Evolutionary conservation across 257 asterid species (phyloP).

Genomic region (Scutellaria minor): DNA sequence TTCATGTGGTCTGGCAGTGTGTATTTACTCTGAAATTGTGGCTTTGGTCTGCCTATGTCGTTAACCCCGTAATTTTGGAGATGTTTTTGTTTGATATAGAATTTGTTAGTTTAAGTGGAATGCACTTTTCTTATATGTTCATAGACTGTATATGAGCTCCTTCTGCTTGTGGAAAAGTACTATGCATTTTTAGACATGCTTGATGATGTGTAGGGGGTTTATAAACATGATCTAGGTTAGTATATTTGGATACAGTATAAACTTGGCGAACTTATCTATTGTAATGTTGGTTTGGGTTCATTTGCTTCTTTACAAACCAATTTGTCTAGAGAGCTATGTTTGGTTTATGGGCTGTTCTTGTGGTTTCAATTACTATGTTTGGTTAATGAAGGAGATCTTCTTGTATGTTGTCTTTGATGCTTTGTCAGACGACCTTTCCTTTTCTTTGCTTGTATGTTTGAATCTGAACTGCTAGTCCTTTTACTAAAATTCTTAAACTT

Average conservation of each 20-base stretch:
- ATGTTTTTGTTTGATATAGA: background rate
- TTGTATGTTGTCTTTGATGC: conserved; percentile 7
- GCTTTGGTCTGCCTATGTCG: background rate
- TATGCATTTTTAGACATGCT: background rate
- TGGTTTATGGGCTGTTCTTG: conserved; percentile 1
- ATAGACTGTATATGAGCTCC: conserved; percentile 20
- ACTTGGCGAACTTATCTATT: background rate
- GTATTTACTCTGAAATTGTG: background rate
- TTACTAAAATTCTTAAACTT: conserved; percentile 11
- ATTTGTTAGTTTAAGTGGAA: conserved; percentile 19
- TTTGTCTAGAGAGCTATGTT: conserved; percentile 9
- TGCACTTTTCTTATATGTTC: background rate
- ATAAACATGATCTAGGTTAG: background rate
- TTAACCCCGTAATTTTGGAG: conserved; percentile 12
- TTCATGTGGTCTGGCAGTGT: conserved; percentile 5
- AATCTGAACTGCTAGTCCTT: conserved; percentile 18
- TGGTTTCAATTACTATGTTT: conserved; percentile 10
- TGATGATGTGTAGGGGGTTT: too few relatives aligned
- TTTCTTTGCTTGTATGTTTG: background rate
- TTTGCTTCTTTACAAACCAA: conserved; percentile 12
- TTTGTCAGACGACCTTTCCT: conserved; percentile 10
- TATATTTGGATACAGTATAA: background rate
- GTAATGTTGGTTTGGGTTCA: background rate
- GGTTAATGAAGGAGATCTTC: conserved; percentile 21
- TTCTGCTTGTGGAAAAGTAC: conserved; percentile 15